Conservation (phyloP, 2,329 filamentous ascomycete species). For the Plenodomus biglobosus region DNA sequence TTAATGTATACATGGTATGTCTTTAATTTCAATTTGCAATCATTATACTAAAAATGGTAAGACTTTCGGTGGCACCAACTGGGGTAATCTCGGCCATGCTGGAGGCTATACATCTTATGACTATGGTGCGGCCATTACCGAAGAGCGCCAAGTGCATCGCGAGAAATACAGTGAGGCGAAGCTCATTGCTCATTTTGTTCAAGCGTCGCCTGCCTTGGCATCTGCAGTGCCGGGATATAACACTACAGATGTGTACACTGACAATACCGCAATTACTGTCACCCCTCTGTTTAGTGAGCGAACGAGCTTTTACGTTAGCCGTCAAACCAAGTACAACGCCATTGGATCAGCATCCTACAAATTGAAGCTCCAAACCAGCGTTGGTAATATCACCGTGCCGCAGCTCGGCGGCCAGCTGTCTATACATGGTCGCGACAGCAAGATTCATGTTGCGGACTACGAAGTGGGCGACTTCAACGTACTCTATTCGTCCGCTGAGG, state of each 20-base stretch:
- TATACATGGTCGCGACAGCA: conserved; percentile 64
- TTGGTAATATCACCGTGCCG: conserved; percentile 56
- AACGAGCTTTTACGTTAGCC: conserved; percentile 63
- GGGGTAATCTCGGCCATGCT: conserved; percentile 73
- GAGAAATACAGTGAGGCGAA: conserved; percentile 80
- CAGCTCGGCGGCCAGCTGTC: conserved; percentile 57
- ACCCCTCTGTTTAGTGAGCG: conserved; percentile 60
- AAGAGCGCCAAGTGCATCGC: conserved; percentile 65
- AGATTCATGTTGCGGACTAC: conserved; percentile 66
- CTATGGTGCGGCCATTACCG: conserved; percentile 64
- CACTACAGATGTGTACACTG: conserved; percentile 20
- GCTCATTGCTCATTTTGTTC: conserved; percentile 70
- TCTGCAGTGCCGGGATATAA: conserved; percentile 43
- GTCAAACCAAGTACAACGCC: conserved; percentile 65
- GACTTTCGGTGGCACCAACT: conserved; percentile 77
- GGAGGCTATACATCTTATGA: conserved; percentile 59
- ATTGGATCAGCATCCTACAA: conserved; percentile 60
- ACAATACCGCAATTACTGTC: conserved; percentile 53
- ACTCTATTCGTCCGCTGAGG: conserved; percentile 67
- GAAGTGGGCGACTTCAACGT: conserved; percentile 58
- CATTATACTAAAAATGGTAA: conserved; percentile 2
- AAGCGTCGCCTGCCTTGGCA: conserved; percentile 68
- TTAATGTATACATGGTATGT: conserved; percentile 69
- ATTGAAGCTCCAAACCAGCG: conserved; percentile 60
- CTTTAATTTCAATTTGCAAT: not conserved